These are phyloP conservation scores for Naganishia friedmannii DNA, from an alignment of 768 basidiomycete genomes.

Conservation along the genomic window DNA sequence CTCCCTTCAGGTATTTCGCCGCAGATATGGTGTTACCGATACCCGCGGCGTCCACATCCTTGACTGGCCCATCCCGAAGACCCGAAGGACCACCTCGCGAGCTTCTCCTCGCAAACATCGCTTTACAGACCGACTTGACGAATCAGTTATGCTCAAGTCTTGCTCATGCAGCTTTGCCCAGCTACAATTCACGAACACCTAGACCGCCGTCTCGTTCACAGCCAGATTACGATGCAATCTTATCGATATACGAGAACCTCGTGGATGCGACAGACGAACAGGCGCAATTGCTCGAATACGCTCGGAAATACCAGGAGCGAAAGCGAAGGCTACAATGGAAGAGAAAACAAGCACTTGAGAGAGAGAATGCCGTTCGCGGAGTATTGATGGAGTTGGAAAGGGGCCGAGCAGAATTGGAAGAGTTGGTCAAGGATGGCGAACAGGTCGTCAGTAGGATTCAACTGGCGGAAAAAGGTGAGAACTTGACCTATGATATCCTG, in stretches of 20 bases:
- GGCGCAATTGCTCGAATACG: constrained; percentile 24
- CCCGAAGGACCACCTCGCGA: constrained; percentile 17
- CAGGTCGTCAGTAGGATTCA: constrained; percentile 62
- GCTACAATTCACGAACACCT: not conserved
- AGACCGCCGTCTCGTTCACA: not conserved
- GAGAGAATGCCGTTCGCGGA: constrained; percentile 18
- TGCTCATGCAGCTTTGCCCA: constrained; percentile 3
- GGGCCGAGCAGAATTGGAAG: constrained; percentile 15
- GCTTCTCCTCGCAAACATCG: constrained; percentile 28
- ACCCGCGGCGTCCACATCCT: not conserved
- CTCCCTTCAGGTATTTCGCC: not conserved
- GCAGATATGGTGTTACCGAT: not conserved
- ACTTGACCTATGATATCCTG: not conserved
- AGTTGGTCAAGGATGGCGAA: constrained; percentile 55
- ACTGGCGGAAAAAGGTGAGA: constrained; percentile 25
- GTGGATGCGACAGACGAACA: constrained; percentile 26
- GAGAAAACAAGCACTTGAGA: constrained; percentile 11
- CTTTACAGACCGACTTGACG: constrained; percentile 19
- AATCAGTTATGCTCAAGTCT: constrained; percentile 22
- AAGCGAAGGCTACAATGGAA: constrained; percentile 22
- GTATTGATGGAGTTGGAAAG: constrained; percentile 13
- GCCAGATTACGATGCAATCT: constrained; percentile 8
- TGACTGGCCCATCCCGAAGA: not conserved
- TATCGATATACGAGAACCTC: constrained; percentile 14
- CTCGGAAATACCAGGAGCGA: constrained; percentile 12